Evolutionary conservation across 805 yeast species (phyloP).

Genomic region (Candida xyloterini): DNA sequence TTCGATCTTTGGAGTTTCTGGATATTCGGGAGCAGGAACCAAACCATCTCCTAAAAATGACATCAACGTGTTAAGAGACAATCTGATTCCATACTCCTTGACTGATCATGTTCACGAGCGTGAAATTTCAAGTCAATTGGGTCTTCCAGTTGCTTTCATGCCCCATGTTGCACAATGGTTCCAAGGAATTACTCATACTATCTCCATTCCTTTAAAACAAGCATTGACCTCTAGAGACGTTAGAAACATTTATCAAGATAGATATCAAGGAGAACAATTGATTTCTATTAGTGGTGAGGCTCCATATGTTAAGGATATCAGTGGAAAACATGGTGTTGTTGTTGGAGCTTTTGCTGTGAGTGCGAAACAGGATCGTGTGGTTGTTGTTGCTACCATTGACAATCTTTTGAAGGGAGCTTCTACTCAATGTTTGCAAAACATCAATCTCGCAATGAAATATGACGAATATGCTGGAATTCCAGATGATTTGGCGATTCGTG

Average conservation of each 20-base stretch:
- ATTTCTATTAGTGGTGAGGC: conserved; percentile 87
- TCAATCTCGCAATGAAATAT: conserved; percentile 84
- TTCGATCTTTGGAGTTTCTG: conserved; percentile 90
- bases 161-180: conserved; percentile 99
- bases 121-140: conserved; percentile 82
- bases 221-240: conserved; percentile 76
- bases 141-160: conserved; percentile 76
- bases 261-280: conserved; percentile 83
- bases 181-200: conserved; percentile 94
- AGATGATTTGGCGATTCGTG: conserved; percentile 53
- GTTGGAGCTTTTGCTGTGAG: conserved; percentile 96
- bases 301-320: conserved; percentile 85
- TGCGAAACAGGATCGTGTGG: conserved; percentile 84
- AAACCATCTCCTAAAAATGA: conserved; percentile 97
- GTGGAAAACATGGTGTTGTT: conserved; percentile 92
- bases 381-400: conserved; percentile 92
- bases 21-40: conserved; percentile 99
- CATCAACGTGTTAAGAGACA: conserved; percentile 65
- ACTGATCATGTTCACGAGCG: conserved; percentile 97
- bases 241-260: conserved; percentile 80
- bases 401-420: conserved; percentile 97
- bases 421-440: conserved; percentile 95
- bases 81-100: conserved; percentile 89
- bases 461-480: conserved; percentile 97
- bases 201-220: conserved; percentile 79